Evolutionary conservation across 23 red algal genomes (phyloP), one percentile per base, ranked within the genome.

Genomic region (Cyanidioschyzon merolae): DNA sequence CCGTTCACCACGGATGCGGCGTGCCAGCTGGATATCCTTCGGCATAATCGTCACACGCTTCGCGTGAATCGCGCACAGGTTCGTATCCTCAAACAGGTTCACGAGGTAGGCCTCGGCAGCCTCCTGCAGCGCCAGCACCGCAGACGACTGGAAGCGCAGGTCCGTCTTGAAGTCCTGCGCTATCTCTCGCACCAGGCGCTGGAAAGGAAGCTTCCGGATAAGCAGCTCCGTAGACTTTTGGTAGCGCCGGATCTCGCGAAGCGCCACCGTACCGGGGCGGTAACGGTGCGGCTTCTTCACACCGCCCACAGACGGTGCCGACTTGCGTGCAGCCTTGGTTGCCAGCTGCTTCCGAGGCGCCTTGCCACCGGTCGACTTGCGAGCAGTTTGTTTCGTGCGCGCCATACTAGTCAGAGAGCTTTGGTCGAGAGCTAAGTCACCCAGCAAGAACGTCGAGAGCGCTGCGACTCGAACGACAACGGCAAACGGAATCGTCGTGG

Each of bases 221-320:
- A 98, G 88, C 79, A 98, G 89, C 74, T 98, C 94, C 37, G 94
- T 98, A 37, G 83, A 88, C 94, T 98, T 98, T 85, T 98, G 94
- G 81, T 90, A 98, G 79, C 86, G 85, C 24, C 94, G 85, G 79
- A 98, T 98, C 83, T 98, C 94, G 63, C 94, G 87, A 35, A 98
- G 85, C 27, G 94, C 94, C 41, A 98, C 94, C 51, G 94, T 98
- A 35, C 90, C 94, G 36, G 94, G 94, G 84, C 94, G 87, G 77
- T 98, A 98, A 68, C 94, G 94, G 87, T 98, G 94, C 30, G 94
- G 94, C 79, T 98, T 98, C 88, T 98, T 98, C 34, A 98, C 94
- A 45, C 94, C 94, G 68, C 94, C 94, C 0, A 84, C 85, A 68
- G 87, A 84, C 40, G 88, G 88, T 63, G 88, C 88, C 18, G 94